phyloP scores from a whole-genome alignment of 139 green algal species.

The Picochlorum sp. region DNA sequence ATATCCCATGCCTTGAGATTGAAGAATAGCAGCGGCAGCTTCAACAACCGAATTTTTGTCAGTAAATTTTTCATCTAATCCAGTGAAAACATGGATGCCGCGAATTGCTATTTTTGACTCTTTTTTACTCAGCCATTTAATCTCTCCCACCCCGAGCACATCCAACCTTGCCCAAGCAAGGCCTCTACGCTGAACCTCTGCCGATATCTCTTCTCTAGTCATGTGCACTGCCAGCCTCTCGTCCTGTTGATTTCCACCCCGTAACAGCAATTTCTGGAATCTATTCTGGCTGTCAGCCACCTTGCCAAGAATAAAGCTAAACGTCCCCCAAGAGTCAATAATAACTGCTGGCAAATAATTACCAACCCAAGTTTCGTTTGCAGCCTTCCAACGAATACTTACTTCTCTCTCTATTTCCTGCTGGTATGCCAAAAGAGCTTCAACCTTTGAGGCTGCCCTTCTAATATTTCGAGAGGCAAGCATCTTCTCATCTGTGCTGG shows the following conservation, averaged over 20 bases:
- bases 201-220: conserved; percentile 17
- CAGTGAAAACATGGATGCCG: neutral
- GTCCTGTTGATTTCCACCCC: conserved; percentile 45
- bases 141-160: conserved; percentile 47
- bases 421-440: conserved; percentile 21
- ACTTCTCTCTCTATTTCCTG: conserved; percentile 32
- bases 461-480: conserved; percentile 1
- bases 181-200: conserved; percentile 5
- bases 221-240: conserved; percentile 35
- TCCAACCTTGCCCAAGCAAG: conserved; percentile 32
- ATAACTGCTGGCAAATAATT: conserved; percentile 39
- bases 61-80: conserved; percentile 6
- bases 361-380: conserved; percentile 17
- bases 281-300: conserved; percentile 30
- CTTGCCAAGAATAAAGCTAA: conserved; percentile 45
- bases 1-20: neutral
- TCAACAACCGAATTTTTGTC: neutral
- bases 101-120: conserved; percentile 26
- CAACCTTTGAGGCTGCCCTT: conserved; percentile 12
- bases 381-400: conserved; percentile 7
- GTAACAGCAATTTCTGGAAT: conserved; percentile 53
- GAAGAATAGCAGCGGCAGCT: conserved; percentile 2
- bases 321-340: conserved; percentile 54
- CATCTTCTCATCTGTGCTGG: neutral
- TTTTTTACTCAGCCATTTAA: conserved; percentile 50